Percentiles rank a stretch among this genome's conserved stretches.
phyloP scores from a whole-genome alignment of 2,329 filamentous ascomycete species.

The Aspergillus tamarii region DNA sequence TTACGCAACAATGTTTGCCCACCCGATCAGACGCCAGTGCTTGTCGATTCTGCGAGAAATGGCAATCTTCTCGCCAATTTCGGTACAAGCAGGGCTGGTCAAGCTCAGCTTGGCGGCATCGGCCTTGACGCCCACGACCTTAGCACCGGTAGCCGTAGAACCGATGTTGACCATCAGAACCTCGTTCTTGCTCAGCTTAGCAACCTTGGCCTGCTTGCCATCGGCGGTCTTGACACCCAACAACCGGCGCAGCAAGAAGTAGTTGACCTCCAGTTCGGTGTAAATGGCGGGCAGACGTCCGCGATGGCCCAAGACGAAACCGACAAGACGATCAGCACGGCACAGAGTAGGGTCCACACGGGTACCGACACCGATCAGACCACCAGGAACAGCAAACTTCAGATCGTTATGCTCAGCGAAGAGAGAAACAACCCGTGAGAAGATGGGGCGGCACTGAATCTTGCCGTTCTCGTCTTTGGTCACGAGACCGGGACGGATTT shows the following conservation, averaged over 20 bases:
- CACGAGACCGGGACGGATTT: constrained; percentile 98
- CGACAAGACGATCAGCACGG: constrained; percentile 97
- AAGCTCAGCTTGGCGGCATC: constrained; percentile 94
- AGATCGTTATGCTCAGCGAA: constrained; percentile 98
- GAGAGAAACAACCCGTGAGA: constrained; percentile 89
- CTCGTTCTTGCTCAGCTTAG: constrained; percentile 97
- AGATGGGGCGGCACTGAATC: constrained; percentile 96
- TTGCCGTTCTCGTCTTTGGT: constrained; percentile 91
- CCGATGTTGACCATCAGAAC: constrained; percentile 99
- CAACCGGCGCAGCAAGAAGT: constrained; percentile 92
- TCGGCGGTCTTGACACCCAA: constrained; percentile 97
- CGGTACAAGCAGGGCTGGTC: constrained; percentile 93
- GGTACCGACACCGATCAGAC: constrained; percentile 96
- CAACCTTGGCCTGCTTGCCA: constrained; percentile 98
- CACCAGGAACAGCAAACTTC: constrained; percentile 96
- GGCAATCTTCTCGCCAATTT: constrained; percentile 97
- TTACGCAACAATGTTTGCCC: constrained; percentile 74
- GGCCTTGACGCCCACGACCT: constrained; percentile 95
- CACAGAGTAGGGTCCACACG: constrained; percentile 96
- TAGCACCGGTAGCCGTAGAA: constrained; percentile 94
- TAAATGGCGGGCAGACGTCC: constrained; percentile 95
- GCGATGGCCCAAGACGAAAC: constrained; percentile 94
- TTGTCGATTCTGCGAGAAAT: constrained; percentile 96
- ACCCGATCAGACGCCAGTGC: constrained; percentile 95
- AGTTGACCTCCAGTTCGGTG: constrained; percentile 98